phyloP scores from a whole-genome alignment of 805 yeast species.

The Starmerella scarabaei region DNA sequence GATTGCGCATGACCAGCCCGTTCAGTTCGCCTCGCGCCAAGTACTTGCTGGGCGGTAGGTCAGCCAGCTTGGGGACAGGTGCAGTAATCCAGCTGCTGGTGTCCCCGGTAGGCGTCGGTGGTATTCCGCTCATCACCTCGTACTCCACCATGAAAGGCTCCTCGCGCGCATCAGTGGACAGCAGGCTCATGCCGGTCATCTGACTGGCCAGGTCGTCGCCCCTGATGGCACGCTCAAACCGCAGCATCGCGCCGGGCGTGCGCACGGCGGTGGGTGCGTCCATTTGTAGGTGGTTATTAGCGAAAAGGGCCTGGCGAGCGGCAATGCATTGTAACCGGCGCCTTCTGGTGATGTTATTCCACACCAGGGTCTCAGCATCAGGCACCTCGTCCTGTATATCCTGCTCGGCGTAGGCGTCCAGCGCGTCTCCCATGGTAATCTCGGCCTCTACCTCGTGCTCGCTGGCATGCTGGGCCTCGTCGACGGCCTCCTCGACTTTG shows the following conservation, averaged over 20 bases:
- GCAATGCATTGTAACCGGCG: conserved; percentile 64
- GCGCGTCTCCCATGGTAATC: not conserved
- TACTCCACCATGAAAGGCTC: conserved; percentile 47
- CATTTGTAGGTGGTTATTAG: conserved; percentile 42
- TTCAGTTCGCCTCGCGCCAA: conserved; percentile 40
- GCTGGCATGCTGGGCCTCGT: not conserved
- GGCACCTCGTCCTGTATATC: conserved; percentile 14
- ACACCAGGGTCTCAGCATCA: conserved; percentile 33
- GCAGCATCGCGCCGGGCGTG: conserved; percentile 53
- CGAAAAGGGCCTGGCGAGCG: conserved; percentile 54
- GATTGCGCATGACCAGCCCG: conserved; percentile 47
- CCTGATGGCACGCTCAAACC: conserved; percentile 30
- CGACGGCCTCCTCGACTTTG: not conserved
- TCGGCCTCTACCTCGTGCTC: not conserved
- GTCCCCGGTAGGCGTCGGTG: conserved; percentile 35
- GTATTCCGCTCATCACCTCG: conserved; percentile 69
- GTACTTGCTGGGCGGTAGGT: conserved; percentile 31
- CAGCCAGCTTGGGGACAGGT: conserved; percentile 27
- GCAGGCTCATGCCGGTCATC: conserved; percentile 3
- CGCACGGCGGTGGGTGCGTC: conserved; percentile 61
- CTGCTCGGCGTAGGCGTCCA: not conserved
- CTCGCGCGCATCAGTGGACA: conserved; percentile 18
- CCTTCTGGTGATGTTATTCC: conserved; percentile 67
- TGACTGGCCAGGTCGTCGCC: conserved; percentile 20
- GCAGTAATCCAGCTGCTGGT: conserved; percentile 13